Base-by-base conservation (phyloP, 2,329 filamentous ascomycete species). In the Diplodia intermedia region DNA sequence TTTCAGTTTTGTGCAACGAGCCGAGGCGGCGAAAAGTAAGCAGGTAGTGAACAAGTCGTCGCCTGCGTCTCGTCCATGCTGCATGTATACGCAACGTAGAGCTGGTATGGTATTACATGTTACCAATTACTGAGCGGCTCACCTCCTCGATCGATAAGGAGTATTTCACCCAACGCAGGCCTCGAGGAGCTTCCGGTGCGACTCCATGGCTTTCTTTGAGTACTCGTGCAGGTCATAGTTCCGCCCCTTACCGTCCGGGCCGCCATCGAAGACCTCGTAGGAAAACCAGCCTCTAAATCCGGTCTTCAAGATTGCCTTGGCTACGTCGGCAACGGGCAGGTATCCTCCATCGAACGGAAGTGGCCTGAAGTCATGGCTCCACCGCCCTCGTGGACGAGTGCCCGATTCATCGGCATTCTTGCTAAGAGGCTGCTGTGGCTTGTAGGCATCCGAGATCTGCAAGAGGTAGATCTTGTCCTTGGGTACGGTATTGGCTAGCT, bases 381-480 rank as follows among this genome's bases (percentile, higher is more conserved):
- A 94, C 38, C 85, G 80, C 0, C 85, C 89, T 40, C 89, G 81
- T 0, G 90, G 88, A 36, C 88, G 78, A 53, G 89, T 72, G 0
- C 88, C 89, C 6, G 80, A 78, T 29, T 85, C 79, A 40, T 86
- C 82, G 0, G 76, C 72, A 54, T 85, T 77, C 4, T 82, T 79
- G 26, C 82, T 77, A 5, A 93, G 74, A 0, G 90, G 88, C 4
- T 82, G 79, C 0, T 82, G 79, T 47, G 88, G 84, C 71, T 84
- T 87, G 75, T 93, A 93, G 0, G 88, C 91, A 75, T 94, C 91
- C 3, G 86, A 90, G 65, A 94, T 89, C 75, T 94, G 91, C 2
- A 94, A 76, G 0, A 93, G 80, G 74, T 86, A 93, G 49, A 94
- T 92, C 80, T 91, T 93, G 1, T 91, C 87, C 0, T 84, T 79